Percentiles rank a stretch among this genome's conserved stretches.
These are phyloP conservation scores for Nepenthes mirabilis DNA, from an alignment of 148 eudicot genomes.

Conservation along the genomic window DNA sequence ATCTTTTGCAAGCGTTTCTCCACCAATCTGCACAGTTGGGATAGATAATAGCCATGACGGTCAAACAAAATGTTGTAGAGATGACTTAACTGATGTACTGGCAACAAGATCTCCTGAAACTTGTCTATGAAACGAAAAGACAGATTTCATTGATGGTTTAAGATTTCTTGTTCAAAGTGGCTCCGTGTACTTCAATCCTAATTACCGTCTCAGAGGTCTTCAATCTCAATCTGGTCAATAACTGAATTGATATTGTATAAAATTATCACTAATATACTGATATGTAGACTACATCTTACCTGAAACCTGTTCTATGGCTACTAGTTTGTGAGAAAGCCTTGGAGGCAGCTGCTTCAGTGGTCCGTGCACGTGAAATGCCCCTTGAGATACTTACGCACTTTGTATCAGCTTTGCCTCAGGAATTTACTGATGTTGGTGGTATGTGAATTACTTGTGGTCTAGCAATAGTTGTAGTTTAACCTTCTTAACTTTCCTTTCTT, in stretches of 20 bases:
- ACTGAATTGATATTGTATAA: background rate
- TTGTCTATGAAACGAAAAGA: slow-evolving; percentile 22
- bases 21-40: slow-evolving; percentile 27
- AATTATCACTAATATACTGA: background rate
- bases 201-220: slow-evolving; percentile 70
- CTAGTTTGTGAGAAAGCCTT: slow-evolving; percentile 70
- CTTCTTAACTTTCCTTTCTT: slow-evolving; percentile 1
- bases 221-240: background rate
- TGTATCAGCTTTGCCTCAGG: slow-evolving; percentile 74
- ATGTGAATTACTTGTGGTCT: slow-evolving; percentile 20
- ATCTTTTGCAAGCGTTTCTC: slow-evolving; percentile 47
- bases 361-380: slow-evolving; percentile 44
- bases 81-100: slow-evolving; percentile 14
- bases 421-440: slow-evolving; percentile 72
- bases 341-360: slow-evolving; percentile 49
- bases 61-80: slow-evolving; percentile 11
- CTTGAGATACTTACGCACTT: slow-evolving; percentile 63
- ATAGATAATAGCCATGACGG: slow-evolving; percentile 9
- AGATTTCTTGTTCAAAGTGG: slow-evolving; percentile 72
- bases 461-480: slow-evolving; percentile 2
- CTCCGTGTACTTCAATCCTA: slow-evolving; percentile 83
- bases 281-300: background rate
- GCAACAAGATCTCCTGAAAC: slow-evolving; percentile 9
- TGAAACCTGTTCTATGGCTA: background rate
- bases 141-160: slow-evolving; percentile 46